These are phyloP conservation scores for Acanthamoeba lugdunensis DNA, from an alignment of 208 protist genomes.

Conservation along the genomic window DNA sequence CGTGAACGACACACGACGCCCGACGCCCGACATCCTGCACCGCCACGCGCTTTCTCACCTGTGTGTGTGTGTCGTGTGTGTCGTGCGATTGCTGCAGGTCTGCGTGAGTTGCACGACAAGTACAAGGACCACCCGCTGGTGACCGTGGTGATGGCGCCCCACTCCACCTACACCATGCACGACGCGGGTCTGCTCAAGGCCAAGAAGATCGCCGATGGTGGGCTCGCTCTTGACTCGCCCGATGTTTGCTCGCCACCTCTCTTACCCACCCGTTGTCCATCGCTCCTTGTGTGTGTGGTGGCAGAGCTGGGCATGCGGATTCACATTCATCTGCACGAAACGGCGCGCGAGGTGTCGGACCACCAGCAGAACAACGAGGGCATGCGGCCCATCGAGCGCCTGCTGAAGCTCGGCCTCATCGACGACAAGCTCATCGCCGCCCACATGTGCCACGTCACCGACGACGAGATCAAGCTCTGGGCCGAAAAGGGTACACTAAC, in stretches of 20 bases:
- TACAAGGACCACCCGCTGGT: conserved; percentile 75
- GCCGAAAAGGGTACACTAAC: neutral
- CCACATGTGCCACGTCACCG: conserved; percentile 82
- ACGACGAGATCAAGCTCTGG: conserved; percentile 75
- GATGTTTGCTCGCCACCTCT: too few relatives aligned
- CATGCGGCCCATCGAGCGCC: conserved; percentile 62
- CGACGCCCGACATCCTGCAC: too few relatives aligned
- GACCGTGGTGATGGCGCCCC: conserved; percentile 77
- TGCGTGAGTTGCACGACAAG: conserved; percentile 57
- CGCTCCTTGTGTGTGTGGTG: neutral
- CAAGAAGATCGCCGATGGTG: conserved; percentile 75
- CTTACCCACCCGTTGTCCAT: too few relatives aligned
- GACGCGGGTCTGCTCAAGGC: conserved; percentile 73
- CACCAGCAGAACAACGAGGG: conserved; percentile 23
- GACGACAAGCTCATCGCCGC: conserved; percentile 77
- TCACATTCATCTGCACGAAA: conserved; percentile 86
- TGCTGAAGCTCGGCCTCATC: conserved; percentile 51
- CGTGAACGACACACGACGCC: neutral
- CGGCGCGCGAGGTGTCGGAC: conserved; percentile 75
- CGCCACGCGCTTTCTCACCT: too few relatives aligned
- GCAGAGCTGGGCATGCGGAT: conserved; percentile 62
- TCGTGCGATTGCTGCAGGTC: neutral
- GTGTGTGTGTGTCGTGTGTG: too few relatives aligned
- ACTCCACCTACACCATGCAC: conserved; percentile 82
- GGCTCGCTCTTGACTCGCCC: too few relatives aligned